These are phyloP conservation scores for Chytriomyces confervae DNA, from an alignment of 192 early-diverging fungal genomes.

Conservation along the genomic window DNA sequence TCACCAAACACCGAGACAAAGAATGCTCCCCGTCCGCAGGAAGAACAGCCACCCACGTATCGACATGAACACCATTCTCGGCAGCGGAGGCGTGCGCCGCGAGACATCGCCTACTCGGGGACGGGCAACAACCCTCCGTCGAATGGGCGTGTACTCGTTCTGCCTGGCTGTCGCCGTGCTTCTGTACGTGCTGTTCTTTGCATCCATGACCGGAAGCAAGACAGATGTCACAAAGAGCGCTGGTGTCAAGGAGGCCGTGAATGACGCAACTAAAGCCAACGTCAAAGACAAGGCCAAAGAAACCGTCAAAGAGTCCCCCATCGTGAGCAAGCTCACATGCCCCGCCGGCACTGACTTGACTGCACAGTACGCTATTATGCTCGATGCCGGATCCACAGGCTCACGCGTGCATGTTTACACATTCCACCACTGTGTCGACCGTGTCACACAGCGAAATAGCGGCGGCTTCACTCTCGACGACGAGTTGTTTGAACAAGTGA, in stretches of 20 bases:
- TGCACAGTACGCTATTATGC: constrained; percentile 87
- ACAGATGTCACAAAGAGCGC: background rate
- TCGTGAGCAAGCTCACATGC: background rate
- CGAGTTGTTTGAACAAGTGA: constrained; percentile 84
- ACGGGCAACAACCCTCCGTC: background rate
- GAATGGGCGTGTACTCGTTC: background rate
- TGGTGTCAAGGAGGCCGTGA: background rate
- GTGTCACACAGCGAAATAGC: background rate
- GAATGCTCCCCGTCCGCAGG: background rate
- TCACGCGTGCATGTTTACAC: constrained; percentile 97
- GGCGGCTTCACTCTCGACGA: constrained; percentile 68
- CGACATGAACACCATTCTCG: background rate
- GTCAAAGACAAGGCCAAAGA: too few relatives aligned
- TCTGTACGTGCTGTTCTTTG: background rate
- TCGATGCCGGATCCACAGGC: constrained; percentile 96
- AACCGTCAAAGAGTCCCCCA: too few relatives aligned
- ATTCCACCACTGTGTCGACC: constrained; percentile 89
- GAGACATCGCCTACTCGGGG: background rate
- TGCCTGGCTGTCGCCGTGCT: background rate
- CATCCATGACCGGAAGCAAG: background rate
- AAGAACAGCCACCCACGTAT: constrained; percentile 2
- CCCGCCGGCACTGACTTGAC: constrained; percentile 2
- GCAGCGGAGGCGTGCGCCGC: background rate
- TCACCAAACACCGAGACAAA: background rate
- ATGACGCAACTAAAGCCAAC: background rate